A percentile compares a stretch with the other conserved stretches of the same genome.
These are phyloP conservation scores for Ophiostoma ulmi DNA, from an alignment of 2,329 filamentous ascomycete genomes.

Conservation along the genomic window DNA sequence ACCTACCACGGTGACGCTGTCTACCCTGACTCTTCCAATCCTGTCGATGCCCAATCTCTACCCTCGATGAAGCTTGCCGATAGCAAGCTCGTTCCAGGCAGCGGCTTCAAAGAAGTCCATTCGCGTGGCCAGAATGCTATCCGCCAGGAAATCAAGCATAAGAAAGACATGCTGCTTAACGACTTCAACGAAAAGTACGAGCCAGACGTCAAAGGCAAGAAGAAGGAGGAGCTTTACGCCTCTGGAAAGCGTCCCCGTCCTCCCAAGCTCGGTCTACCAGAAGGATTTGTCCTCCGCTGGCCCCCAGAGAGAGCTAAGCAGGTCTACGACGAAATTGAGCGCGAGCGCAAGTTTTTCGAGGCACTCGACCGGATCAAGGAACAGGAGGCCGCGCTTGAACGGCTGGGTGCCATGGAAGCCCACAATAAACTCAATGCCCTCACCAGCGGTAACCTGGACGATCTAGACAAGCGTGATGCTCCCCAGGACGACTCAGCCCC, in stretches of 20 bases:
- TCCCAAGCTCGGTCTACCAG: neutral
- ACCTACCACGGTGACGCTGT: neutral
- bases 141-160: neutral
- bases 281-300: neutral
- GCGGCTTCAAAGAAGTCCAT: conserved; percentile 6
- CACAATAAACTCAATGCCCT: neutral
- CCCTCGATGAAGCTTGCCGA: conserved; percentile 13
- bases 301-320: neutral
- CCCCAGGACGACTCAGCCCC: neutral
- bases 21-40: conserved; percentile 14
- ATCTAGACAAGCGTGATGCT: neutral
- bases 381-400: neutral
- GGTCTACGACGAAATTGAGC: neutral
- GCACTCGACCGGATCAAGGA: neutral
- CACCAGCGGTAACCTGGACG: neutral
- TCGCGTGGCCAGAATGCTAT: conserved; percentile 15
- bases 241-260: neutral
- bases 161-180: neutral
- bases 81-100: neutral
- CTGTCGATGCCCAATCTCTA: conserved; percentile 28
- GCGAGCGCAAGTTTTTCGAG: neutral
- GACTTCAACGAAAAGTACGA: conserved; percentile 18
- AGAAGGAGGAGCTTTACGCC: neutral
- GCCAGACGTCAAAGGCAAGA: conserved; percentile 11
- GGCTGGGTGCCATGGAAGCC: neutral